Evolutionary conservation across 2,329 filamentous ascomycete species (phyloP).

Genomic region (Penicillium sp.): DNA sequence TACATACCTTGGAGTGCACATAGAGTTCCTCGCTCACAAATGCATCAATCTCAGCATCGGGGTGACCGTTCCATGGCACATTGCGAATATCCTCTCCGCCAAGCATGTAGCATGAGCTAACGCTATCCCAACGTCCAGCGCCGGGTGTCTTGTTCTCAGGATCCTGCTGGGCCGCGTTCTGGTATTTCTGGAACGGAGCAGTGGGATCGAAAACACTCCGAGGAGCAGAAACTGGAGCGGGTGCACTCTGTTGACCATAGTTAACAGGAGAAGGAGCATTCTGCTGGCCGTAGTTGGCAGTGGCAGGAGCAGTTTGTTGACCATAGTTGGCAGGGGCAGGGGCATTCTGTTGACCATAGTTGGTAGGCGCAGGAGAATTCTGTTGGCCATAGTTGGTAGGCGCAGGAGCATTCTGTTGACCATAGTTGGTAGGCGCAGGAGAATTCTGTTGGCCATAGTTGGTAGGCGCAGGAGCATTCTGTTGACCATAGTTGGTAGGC

Average conservation of each 20-base stretch:
- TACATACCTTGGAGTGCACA: slow-evolving; percentile 55
- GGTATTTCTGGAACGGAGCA: slow-evolving; percentile 66
- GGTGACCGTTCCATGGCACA: slow-evolving; percentile 59
- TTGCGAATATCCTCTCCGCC: slow-evolving; percentile 68
- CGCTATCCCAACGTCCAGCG: slow-evolving; percentile 68
- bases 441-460: slow-evolving; percentile 50
- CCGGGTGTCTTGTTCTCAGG: slow-evolving; percentile 47
- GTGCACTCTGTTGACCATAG: slow-evolving; percentile 35
- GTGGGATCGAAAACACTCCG: slow-evolving; percentile 41
- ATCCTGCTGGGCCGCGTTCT: slow-evolving; percentile 63
- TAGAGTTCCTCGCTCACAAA: slow-evolving; percentile 66
- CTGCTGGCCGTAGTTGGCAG: slow-evolving; percentile 44
- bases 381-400: slow-evolving; percentile 43
- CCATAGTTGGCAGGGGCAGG: slow-evolving; percentile 38
- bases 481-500: slow-evolving; percentile 45
- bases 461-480: not conserved
- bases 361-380: slow-evolving; percentile 43
- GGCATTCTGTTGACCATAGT: slow-evolving; percentile 49
- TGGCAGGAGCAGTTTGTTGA: slow-evolving; percentile 35
- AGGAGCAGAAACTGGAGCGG: slow-evolving; percentile 12
- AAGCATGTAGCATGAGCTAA: slow-evolving; percentile 82
- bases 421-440: slow-evolving; percentile 37
- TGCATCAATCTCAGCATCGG: slow-evolving; percentile 60
- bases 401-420: slow-evolving; percentile 37
- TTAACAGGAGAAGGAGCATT: slow-evolving; percentile 49